phyloP scores from a whole-genome alignment of 2,329 filamentous ascomycete genomes.

The Pezicula radicicola region DNA sequence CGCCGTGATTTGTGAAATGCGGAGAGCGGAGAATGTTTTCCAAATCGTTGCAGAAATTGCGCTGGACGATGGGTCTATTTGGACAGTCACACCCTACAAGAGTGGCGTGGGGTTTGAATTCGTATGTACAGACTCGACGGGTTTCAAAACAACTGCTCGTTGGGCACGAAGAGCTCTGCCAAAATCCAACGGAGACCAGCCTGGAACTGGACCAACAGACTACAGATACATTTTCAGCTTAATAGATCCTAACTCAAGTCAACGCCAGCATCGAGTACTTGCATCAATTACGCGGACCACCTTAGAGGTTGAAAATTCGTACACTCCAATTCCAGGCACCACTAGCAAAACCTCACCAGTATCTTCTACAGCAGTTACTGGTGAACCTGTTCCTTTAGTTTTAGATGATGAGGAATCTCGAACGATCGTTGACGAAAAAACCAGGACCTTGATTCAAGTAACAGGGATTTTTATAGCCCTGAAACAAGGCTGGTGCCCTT shows the following conservation, averaged over 20 bases:
- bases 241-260: conserved; percentile 58
- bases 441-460: conserved; percentile 47
- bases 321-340: conserved; percentile 53
- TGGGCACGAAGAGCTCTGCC: conserved; percentile 58
- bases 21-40: conserved; percentile 46
- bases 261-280: conserved; percentile 69
- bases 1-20: conserved; percentile 64
- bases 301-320: conserved; percentile 68
- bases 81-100: conserved; percentile 49
- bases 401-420: conserved; percentile 17
- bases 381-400: conserved; percentile 5
- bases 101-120: conserved; percentile 64
- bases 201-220: conserved; percentile 29
- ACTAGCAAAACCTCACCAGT: conserved; percentile 40
- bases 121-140: conserved; percentile 47
- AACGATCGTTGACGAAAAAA: conserved; percentile 38
- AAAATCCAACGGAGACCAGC: conserved; percentile 16
- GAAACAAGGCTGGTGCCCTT: conserved; percentile 39
- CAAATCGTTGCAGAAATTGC: conserved; percentile 54
- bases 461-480: conserved; percentile 51
- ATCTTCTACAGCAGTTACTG: conserved; percentile 11
- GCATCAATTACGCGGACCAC: conserved; percentile 61
- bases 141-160: conserved; percentile 57
- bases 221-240: conserved; percentile 74
- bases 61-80: conserved; percentile 59